These are phyloP conservation scores for Cyberlindnera nakhonratchasimensis DNA, from an alignment of 805 yeast genomes.

Conservation along the genomic window DNA sequence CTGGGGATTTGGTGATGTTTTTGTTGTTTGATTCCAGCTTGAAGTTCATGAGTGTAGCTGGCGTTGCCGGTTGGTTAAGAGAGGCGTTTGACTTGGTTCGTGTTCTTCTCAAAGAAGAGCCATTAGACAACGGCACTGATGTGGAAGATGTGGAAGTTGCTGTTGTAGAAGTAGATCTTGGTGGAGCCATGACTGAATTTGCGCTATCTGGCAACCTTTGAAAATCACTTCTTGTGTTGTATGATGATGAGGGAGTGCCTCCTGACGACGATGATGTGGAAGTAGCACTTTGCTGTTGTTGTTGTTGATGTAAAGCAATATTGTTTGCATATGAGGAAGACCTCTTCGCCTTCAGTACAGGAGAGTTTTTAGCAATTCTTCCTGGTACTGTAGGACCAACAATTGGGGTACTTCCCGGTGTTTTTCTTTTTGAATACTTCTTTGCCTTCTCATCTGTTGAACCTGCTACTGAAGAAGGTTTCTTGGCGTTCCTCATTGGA, in stretches of 20 bases:
- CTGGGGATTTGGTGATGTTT: conserved; percentile 17
- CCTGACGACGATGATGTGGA: conserved; percentile 18
- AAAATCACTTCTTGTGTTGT: conserved; percentile 1
- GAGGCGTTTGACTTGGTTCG: conserved; percentile 17
- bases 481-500: conserved; percentile 22
- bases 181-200: conserved; percentile 22
- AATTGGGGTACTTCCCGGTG: conserved; percentile 38
- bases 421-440: conserved; percentile 33
- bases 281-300: no score
- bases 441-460: conserved; percentile 23
- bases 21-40: conserved; percentile 13
- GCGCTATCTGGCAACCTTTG: conserved; percentile 6
- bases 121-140: neutral
- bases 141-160: conserved; percentile 1
- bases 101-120: conserved; percentile 21
- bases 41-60: conserved; percentile 28
- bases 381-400: conserved; percentile 36
- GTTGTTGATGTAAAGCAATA: conserved; percentile 20
- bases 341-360: conserved; percentile 33
- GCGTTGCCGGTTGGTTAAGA: conserved; percentile 28
- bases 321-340: conserved; percentile 19
- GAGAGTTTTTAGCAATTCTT: conserved; percentile 35
- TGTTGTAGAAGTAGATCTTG: conserved; percentile 14
- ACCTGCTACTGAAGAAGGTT: conserved; percentile 14
- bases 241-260: conserved; percentile 3